Base-by-base conservation (phyloP, 2,329 filamentous ascomycete species). In the Hymenoscyphus repandus region DNA sequence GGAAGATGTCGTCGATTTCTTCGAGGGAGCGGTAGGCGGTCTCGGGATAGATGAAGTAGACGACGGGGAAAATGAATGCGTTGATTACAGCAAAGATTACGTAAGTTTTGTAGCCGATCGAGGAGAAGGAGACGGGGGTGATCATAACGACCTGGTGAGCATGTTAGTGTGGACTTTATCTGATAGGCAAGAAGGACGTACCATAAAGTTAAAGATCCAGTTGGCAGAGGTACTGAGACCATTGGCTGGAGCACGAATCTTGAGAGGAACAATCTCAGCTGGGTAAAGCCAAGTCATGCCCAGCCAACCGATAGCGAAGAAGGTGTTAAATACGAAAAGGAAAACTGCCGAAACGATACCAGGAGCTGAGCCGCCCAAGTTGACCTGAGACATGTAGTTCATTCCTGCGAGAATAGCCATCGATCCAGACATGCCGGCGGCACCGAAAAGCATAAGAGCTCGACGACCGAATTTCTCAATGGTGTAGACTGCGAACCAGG, bases 391-490 rank as follows among this genome's bases (percentile, higher is more conserved):
- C 72, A 34, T 63, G 12, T 66, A 56, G n/a, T 60, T 64, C 20
- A 22, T 59, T 36, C 62, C 65, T 1, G 67, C 65, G 7, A 82
- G 71, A 34, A 88, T 74, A 1, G 80, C 76, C 85, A 89, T 88
- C 41, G 80, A 83, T 2, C 74, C 64, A 18, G 80, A 80, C 72
- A 83, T 82, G 0, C 81, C 81, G 30, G 77, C 69, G 0, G 80
- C 80, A 45, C 85, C 85, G 55, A 88, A 79, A 15, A 90, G 69
- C 83, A 90, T 89, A 53, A 90, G 76, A 62, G 79, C 78, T 15
- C 86, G 77, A 27, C 86, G 81, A 10, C 84, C 84, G 3, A 84
- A 78, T 1, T 78, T 76, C 66, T 76, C 74, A 46, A 76, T 74
- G 2, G 69, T 65, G 13, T 67, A 66, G 3, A 72, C 57, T 1